These are phyloP conservation scores for Medicago ruthenica DNA, from an alignment of 306 rosid genomes.

Conservation along the genomic window DNA sequence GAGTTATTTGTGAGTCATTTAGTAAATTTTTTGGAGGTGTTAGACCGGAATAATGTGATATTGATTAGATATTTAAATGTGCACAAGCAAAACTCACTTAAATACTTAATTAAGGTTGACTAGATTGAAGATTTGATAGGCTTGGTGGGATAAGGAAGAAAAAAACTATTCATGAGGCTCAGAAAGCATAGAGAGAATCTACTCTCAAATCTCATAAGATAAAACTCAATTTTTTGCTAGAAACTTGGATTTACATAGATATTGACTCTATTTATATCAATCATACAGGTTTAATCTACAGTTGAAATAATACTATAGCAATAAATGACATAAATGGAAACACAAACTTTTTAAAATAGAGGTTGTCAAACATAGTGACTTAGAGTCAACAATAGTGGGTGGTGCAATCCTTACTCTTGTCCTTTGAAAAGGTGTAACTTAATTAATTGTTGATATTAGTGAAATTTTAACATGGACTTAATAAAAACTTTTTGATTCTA, in stretches of 20 bases:
- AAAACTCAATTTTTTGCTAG: too few species aligned
- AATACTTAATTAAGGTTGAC: too few species aligned
- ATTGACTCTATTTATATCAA: too few species aligned
- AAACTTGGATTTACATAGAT: neutral
- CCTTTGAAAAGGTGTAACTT: neutral
- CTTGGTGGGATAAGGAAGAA: too few species aligned
- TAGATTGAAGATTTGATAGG: too few species aligned
- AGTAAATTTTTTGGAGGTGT: too few species aligned
- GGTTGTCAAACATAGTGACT: neutral
- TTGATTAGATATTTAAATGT: too few species aligned
- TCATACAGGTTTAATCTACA: neutral
- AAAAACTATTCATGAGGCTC: too few species aligned
- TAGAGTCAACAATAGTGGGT: conserved; percentile 5
- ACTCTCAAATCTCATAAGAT: neutral
- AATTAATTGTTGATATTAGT: neutral
- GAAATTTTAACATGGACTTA: neutral
- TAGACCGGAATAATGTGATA: too few species aligned
- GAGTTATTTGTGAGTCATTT: too few species aligned
- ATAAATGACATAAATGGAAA: neutral
- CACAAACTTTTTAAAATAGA: neutral
- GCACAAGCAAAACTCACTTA: neutral
- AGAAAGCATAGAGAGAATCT: too few species aligned
- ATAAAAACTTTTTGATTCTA: too few species aligned
- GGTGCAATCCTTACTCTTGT: neutral
- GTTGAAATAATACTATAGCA: neutral